These are phyloP conservation scores for Pyrenochaeta sp. DNA, from an alignment of 2,329 filamentous ascomycete genomes.

Conservation along the genomic window DNA sequence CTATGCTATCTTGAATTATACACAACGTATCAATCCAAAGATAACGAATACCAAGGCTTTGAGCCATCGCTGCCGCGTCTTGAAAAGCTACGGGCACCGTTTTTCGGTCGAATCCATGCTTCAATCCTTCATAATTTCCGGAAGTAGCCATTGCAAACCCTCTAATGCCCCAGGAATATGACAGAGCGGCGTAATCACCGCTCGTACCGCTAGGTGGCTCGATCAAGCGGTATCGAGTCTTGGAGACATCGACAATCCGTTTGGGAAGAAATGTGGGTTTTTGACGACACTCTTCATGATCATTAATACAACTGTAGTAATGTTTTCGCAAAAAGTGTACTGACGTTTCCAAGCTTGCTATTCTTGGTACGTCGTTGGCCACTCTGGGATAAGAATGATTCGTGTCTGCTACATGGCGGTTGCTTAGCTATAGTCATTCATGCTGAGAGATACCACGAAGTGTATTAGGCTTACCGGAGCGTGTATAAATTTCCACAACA, in stretches of 20 bases:
- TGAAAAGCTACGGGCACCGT: background rate
- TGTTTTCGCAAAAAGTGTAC: background rate
- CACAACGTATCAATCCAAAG: conserved; percentile 30
- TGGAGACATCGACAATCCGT: conserved; percentile 1
- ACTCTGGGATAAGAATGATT: background rate
- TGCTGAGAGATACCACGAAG: background rate
- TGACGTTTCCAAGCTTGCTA: background rate
- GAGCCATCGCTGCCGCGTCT: conserved; percentile 1
- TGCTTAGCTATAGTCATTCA: background rate
- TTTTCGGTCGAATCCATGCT: background rate
- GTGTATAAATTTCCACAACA: background rate
- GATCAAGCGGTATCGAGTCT: background rate
- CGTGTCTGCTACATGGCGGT: background rate
- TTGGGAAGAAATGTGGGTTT: background rate
- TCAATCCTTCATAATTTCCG: background rate
- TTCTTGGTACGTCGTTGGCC: background rate
- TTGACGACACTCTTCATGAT: conserved; percentile 1
- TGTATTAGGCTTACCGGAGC: background rate
- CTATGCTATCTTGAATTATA: conserved; percentile 17
- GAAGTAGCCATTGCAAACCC: conserved; percentile 1
- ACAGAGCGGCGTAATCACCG: background rate
- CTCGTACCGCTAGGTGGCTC: background rate
- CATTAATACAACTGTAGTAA: background rate
- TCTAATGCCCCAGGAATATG: background rate
- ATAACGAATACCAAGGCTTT: conserved; percentile 10